Base-by-base conservation (phyloP, 2,329 filamentous ascomycete genomes). In the Alternaria novae-zelandiae region DNA sequence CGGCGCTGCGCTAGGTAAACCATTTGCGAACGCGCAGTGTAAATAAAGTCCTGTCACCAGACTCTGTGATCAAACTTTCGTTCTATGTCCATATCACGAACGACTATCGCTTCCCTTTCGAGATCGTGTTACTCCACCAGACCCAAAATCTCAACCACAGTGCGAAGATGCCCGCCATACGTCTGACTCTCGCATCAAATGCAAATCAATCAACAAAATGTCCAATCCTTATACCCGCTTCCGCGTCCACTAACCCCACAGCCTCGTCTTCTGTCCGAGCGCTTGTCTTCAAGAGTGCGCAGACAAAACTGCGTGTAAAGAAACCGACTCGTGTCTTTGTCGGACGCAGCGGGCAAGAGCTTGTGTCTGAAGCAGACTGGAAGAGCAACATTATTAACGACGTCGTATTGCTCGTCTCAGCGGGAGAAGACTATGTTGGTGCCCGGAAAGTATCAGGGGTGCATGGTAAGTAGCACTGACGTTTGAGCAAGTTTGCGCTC, bases 341-440 rank as follows among this genome's bases (percentile, higher is more conserved):
- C 8, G 71, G 64, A 12, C 53, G 68, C 5, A 71, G 67, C 10
- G 75, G 76, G 3, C 60, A 70, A 44, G 77, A 79, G 57, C 64
- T 79, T 6, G 21, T 74, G 3, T 66, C 23, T 2, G 64, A 76
- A 28, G 64, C 63, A 43, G 74, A 78, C 25, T 80, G 75, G 76
- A 69, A 65, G 46, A 57, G 36, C 30, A 65, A 57, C 11, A 30
- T 75, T 9, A 64, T 60, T 23, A 63, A 77, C 49, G 75, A 80
- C 59, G 57, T 73, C 13, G 63, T 71, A 4, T 57, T 80, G 20
- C 68, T 78, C 8, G 65, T 77, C 3, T 77, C 73, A 26, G 67
- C 68, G n/a, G 74, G 76, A 25, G 77, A 79, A 51, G 73, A 77
- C 9, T 77, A 75, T 64, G 68, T 79, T 20, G 77, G 77, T 2